A percentile compares a stretch with the other conserved stretches of the same genome.
phyloP scores from a whole-genome alignment of 2,329 filamentous ascomycete species.

The Kalmusia sp. region DNA sequence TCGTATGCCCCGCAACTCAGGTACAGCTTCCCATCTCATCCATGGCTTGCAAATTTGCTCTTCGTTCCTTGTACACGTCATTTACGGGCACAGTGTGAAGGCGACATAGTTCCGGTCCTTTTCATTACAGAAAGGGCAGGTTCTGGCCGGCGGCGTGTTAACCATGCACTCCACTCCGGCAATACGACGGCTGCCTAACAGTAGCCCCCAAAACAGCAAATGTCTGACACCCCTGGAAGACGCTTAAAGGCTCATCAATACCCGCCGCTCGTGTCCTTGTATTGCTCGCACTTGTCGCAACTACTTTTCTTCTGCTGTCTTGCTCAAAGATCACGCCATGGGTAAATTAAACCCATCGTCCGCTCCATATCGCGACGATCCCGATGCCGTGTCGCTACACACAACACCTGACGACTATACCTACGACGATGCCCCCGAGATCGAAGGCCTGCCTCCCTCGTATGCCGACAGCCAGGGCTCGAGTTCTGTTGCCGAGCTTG shows the following conservation, averaged over 20 bases:
- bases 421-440: conserved; percentile 46
- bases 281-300: background rate
- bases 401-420: conserved; percentile 47
- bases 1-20: background rate
- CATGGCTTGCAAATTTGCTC: background rate
- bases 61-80: background rate
- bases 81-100: no score
- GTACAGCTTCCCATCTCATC: background rate
- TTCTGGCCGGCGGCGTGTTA: background rate
- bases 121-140: no score
- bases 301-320: background rate
- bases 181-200: conserved; percentile 14
- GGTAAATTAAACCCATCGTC: conserved; percentile 31
- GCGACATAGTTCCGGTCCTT: background rate
- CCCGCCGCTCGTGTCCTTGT: background rate
- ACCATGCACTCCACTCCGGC: background rate
- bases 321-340: conserved; percentile 26
- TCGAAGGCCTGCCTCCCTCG: conserved; percentile 40
- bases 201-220: conserved; percentile 9
- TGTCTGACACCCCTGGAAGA: conserved; percentile 1
- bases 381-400: conserved; percentile 47
- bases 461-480: conserved; percentile 44
- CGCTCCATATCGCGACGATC: conserved; percentile 43
- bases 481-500: conserved; percentile 10
- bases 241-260: conserved; percentile 1